Conservation (phyloP, 192 early-diverging fungal species). For the Coemansia javaensis region DNA sequence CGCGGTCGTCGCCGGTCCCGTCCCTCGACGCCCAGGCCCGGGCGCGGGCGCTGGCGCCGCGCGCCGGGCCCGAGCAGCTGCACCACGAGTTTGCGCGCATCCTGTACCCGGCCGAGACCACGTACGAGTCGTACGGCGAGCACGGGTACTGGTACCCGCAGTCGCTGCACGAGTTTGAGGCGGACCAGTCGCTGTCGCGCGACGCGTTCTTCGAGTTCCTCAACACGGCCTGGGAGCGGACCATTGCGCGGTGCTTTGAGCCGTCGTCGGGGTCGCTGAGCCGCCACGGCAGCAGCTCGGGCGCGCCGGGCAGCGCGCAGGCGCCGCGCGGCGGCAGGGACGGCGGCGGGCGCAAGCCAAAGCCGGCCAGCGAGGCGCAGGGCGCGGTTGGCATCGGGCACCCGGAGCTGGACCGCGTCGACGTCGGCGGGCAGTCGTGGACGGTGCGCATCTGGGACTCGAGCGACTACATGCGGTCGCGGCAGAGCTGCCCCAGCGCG, state of each 20-base stretch:
- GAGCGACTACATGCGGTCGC: conserved; percentile 26
- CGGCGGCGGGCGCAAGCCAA: conserved; percentile 13
- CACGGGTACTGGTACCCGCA: conserved; percentile 51
- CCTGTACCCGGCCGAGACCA: conserved; percentile 38
- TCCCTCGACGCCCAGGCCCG: conserved; percentile 4
- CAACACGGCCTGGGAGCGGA: conserved; percentile 45
- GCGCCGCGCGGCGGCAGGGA: conserved; percentile 2
- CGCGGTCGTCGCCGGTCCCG: conserved; percentile 10
- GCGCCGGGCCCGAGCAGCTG: conserved; percentile 13
- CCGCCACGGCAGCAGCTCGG: conserved; percentile 36
- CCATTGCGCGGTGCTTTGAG: conserved; percentile 43
- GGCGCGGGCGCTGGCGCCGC: background rate
- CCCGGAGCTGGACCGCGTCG: conserved; percentile 49
- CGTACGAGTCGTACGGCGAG: conserved; percentile 47
- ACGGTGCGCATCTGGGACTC: conserved; percentile 47
- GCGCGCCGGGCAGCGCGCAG: background rate
- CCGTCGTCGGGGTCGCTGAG: conserved; percentile 14
- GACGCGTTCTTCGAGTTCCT: conserved; percentile 47
- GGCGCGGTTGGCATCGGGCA: conserved; percentile 14
- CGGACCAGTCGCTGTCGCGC: conserved; percentile 32
- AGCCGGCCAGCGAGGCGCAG: conserved; percentile 7
- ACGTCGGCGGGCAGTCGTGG: conserved; percentile 49
- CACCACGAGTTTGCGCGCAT: conserved; percentile 44
- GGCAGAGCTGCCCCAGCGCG: conserved; percentile 28
- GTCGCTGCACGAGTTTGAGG: conserved; percentile 49